Conservation (phyloP, 306 rosid genomes). For the Pyrus pyrifolia region DNA sequence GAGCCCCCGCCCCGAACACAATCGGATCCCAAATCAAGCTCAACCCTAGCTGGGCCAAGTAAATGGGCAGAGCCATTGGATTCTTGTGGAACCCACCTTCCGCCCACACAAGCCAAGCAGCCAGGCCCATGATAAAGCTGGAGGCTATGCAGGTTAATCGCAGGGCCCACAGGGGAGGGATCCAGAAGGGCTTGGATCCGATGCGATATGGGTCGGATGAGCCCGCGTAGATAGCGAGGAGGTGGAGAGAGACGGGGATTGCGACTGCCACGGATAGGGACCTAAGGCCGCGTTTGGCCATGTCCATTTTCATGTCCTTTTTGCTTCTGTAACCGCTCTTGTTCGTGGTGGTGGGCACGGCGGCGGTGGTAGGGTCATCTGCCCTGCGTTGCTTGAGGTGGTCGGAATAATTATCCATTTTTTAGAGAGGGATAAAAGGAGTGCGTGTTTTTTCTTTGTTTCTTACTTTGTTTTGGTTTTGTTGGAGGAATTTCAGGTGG, state of each 20-base stretch:
- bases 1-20: constrained; percentile 40
- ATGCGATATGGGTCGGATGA: not conserved
- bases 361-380: not conserved
- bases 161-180: constrained; percentile 52
- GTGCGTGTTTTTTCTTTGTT: not conserved
- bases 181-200: constrained; percentile 50
- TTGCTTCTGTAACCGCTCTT: constrained; percentile 1
- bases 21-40: constrained; percentile 51
- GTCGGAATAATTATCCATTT: constrained; percentile 41
- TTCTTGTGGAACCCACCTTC: constrained; percentile 59
- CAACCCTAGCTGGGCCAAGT: constrained; percentile 36
- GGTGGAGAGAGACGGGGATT: constrained; percentile 44
- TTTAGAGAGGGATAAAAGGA: not conserved
- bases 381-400: constrained; percentile 40
- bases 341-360: not conserved
- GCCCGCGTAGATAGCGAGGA: constrained; percentile 28
- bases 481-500: not conserved
- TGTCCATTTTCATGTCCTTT: constrained; percentile 18
- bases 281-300: constrained; percentile 73
- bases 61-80: constrained; percentile 35
- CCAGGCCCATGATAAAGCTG: constrained; percentile 44
- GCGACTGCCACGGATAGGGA: constrained; percentile 43
- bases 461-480: not conserved
- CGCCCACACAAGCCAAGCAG: constrained; percentile 84
- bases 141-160: constrained; percentile 38